These are phyloP conservation scores for Plicaturopsis crispa DNA, from an alignment of 768 basidiomycete genomes.

Conservation along the genomic window DNA sequence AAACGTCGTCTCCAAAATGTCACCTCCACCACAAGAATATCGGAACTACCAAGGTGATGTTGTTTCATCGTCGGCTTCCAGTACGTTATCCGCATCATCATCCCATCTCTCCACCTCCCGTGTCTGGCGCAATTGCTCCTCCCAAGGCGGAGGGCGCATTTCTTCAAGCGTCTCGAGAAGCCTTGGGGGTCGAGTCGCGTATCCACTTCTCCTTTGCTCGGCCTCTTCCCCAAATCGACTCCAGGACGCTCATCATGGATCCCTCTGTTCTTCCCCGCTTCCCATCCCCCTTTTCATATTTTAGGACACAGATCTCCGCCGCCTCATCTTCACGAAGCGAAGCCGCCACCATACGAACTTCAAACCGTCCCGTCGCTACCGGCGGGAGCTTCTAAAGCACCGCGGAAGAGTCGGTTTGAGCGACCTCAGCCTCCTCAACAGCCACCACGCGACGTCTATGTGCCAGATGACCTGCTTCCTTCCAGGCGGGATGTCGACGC, in stretches of 20 bases:
- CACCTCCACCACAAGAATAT: conserved; percentile 10
- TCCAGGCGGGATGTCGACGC: background rate
- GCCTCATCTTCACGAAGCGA: conserved; percentile 20
- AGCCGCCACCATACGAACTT: conserved; percentile 16
- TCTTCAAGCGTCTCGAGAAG: conserved; percentile 31
- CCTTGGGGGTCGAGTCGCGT: conserved; percentile 37
- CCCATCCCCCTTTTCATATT: conserved; percentile 26
- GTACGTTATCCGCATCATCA: conserved; percentile 42
- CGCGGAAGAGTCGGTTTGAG: background rate
- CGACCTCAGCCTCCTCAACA: background rate
- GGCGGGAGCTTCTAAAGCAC: background rate
- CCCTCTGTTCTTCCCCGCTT: conserved; percentile 21
- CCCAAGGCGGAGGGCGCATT: conserved; percentile 27
- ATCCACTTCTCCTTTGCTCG: conserved; percentile 26
- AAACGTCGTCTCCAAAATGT: too few species aligned
- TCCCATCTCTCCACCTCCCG: conserved; percentile 25
- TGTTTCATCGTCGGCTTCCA: conserved; percentile 28
- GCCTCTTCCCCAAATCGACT: conserved; percentile 28
- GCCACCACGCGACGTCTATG: background rate
- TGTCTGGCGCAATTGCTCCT: conserved; percentile 29
- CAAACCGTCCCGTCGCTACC: conserved; percentile 8
- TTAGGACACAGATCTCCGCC: conserved; percentile 33
- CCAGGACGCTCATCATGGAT: conserved; percentile 34
- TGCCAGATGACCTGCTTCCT: background rate
- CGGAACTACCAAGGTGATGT: conserved; percentile 19